A percentile compares a stretch with the other conserved stretches of the same genome.
phyloP scores from a whole-genome alignment of 169 alveolate species.

The Plasmodium falciparum region DNA sequence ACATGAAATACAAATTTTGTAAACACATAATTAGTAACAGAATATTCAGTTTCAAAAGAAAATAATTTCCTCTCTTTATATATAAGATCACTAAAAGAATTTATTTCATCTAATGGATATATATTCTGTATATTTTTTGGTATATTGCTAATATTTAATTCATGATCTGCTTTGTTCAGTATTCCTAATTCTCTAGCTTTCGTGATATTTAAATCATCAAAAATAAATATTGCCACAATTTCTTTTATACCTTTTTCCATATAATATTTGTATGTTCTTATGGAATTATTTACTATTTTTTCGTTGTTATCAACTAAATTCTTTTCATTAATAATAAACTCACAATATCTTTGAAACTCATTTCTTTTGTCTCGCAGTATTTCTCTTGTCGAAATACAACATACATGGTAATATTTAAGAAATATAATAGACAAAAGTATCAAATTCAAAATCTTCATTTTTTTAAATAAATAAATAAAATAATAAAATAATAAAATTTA shows the following conservation, averaged over 20 bases:
- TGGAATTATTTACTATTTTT: conserved; percentile 31
- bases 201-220: conserved; percentile 54
- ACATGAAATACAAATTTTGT: conserved; percentile 45
- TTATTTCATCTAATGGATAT: conserved; percentile 58
- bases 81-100: conserved; percentile 48
- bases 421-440: conserved; percentile 43
- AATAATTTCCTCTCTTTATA: conserved; percentile 60
- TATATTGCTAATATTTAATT: conserved; percentile 28
- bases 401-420: conserved; percentile 4
- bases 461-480: background rate
- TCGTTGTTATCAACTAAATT: conserved; percentile 69
- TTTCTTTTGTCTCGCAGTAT: conserved; percentile 40
- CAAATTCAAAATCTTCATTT: conserved; percentile 31
- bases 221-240: conserved; percentile 69
- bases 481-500: background rate
- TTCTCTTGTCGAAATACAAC: conserved; percentile 33
- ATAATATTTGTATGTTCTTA: conserved; percentile 64
- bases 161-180: conserved; percentile 29
- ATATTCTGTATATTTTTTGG: conserved; percentile 10
- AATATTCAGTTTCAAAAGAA: conserved; percentile 44
- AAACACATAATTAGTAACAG: conserved; percentile 54
- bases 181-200: conserved; percentile 34
- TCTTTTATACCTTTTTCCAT: conserved; percentile 50
- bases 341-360: conserved; percentile 32
- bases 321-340: conserved; percentile 40